phyloP scores from a whole-genome alignment of 2,329 filamentous ascomycete genomes.

The Lecanicillium sp. region DNA sequence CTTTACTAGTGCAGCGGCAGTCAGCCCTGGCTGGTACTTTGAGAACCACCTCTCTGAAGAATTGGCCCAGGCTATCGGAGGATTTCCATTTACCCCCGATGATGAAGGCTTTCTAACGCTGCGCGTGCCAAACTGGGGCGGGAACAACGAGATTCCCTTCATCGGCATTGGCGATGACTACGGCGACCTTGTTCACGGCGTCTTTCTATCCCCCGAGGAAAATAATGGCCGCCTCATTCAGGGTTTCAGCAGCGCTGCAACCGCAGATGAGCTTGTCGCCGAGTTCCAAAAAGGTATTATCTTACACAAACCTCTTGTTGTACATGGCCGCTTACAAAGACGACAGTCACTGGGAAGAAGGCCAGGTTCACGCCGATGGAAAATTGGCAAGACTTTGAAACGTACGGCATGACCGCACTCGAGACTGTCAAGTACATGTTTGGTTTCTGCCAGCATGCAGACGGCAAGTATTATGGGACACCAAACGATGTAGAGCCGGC shows the following conservation, averaged over 20 bases:
- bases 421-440: slow-evolving; percentile 29
- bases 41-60: slow-evolving; percentile 31
- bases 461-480: slow-evolving; percentile 22
- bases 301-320: background rate
- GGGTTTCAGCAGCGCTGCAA: slow-evolving; percentile 25
- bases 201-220: slow-evolving; percentile 29
- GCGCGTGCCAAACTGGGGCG: slow-evolving; percentile 29
- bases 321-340: background rate
- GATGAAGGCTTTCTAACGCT: slow-evolving; percentile 29
- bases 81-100: slow-evolving; percentile 28
- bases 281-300: slow-evolving; percentile 23
- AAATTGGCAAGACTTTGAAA: slow-evolving; percentile 24
- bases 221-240: slow-evolving; percentile 29
- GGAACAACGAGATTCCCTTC: slow-evolving; percentile 26
- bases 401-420: slow-evolving; percentile 21
- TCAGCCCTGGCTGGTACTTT: slow-evolving; percentile 32
- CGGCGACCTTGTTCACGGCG: slow-evolving; percentile 37
- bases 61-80: slow-evolving; percentile 27
- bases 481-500: slow-evolving; percentile 18
- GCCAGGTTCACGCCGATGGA: slow-evolving; percentile 21
- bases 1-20: slow-evolving; percentile 27
- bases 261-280: slow-evolving; percentile 19
- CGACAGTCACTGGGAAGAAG: slow-evolving; percentile 21
- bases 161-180: slow-evolving; percentile 32
- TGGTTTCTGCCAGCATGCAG: slow-evolving; percentile 25